Evolutionary conservation across 2,329 filamentous ascomycete genomes (phyloP), one percentile per base, ranked within the genome.

Genomic region (Fusarium sterilihyphosum): DNA sequence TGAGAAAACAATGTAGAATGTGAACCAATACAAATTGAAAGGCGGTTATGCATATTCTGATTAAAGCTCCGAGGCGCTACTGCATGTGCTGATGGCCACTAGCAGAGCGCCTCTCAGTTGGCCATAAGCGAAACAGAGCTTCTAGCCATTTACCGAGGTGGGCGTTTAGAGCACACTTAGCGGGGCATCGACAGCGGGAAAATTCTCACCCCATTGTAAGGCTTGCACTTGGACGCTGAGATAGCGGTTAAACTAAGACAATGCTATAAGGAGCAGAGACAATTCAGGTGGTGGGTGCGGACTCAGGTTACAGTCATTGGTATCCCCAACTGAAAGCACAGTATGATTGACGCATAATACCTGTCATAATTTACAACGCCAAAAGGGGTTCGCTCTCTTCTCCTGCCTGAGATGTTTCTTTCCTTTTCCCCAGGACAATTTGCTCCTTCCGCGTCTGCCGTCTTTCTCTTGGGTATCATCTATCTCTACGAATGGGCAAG

Each of bases 21-120:
- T 17, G 31, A 44, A 24, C 73, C 67, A 75, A 74, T 65, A 58
- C 60, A 22, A 61, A 50, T 58, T 20, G 49, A 57, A 49, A 54
- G 46, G 61, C 57, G 47, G 46, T 69, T 73, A 74, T 74, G 72
- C 72, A 74, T 73, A 57, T 49, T 60, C 37, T 31, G 46, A 56
- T 58, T 60, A 69, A 74, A 61, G n/a, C 46, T 59, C 66, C 57
- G 63, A 62, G 35, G 40, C 71, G 52, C 77, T 78, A 78, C 57
- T 61, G 65, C 71, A 74, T 61, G 66, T 71, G 67, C 26, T 68
- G 50, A 57, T 33, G 52, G 49, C 22, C 56, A 50, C 47, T 60
- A 53, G 43, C 50, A 47, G 61, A 63, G 70, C 74, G 74, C 73
- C 75, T 67, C 61, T 50, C 40, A 29, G 49, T 22, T 40, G 40